Base-by-base conservation (phyloP, 495 filamentous ascomycete genomes). In the Eremomyces bilateralis region DNA sequence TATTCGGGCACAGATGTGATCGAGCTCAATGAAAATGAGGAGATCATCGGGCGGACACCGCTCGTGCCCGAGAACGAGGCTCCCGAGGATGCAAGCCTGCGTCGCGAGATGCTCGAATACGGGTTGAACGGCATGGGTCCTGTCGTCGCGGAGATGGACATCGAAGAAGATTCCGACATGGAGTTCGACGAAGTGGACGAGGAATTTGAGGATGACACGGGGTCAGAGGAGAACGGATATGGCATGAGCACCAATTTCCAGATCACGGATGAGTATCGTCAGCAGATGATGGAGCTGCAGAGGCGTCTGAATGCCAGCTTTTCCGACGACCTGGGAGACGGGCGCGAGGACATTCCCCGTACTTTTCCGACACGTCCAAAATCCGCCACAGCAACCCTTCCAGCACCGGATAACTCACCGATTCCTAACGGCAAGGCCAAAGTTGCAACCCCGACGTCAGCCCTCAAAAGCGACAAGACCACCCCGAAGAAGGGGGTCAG, bases 41-140 rank as follows among this genome's bases (percentile, higher is more conserved):
- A 53, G 10, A 43, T 45, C n/a, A 31, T 53, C 4, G 39, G 34
- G 2, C 39, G 36, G 15, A 46, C 43, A 10, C 49, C 54, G 3
- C 39, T 58, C 15, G 45, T 59, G 3, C 61, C 62, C 28, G 38
- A 69, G 0, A 61, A 78, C 35, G 90, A 97, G 45, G 68, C 78
- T 0, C 52, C 61, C 2, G 83, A 91, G 41, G 84, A 91, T 47
- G 73, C 78, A 6, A 59, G 60, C n/a, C 53, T 91, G 2, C 77
- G 90, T 8, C 69, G 74, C 35, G 71, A 94, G 43, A 95, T 97
- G 88, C 55, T 94, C n/a, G 61, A 77, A 39, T 95, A 94, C 45
- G 73, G 73, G 31, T 67, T 88, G 51, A 53, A 70, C 29, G 83
- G 93, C 43, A 71, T 97, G 35, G 80, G 80, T 1, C 67, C 79